phyloP scores from a whole-genome alignment of 2,329 filamentous ascomycete species.

The Curvularia spicifera region DNA sequence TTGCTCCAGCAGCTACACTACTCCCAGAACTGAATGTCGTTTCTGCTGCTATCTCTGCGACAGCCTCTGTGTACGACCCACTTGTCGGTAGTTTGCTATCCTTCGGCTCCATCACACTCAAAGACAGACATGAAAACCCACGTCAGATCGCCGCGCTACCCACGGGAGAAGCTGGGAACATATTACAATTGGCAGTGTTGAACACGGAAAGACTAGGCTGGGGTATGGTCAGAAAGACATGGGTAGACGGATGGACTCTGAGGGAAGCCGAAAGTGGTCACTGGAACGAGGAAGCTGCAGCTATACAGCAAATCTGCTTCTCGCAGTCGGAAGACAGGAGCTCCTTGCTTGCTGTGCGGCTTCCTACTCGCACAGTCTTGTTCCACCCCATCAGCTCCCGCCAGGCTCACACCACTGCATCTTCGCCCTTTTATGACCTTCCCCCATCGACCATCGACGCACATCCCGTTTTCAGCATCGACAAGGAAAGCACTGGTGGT shows the following conservation, averaged over 20 bases:
- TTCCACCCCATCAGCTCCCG: conserved; percentile 50
- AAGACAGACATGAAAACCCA: conserved; percentile 40
- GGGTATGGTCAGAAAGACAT: conserved; percentile 54
- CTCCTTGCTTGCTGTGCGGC: conserved; percentile 60
- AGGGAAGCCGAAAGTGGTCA: conserved; percentile 54
- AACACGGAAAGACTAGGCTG: conserved; percentile 63
- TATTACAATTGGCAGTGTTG: conserved; percentile 63
- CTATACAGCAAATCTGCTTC: conserved; percentile 63
- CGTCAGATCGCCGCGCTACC: conserved; percentile 43
- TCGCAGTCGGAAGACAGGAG: conserved; percentile 52
- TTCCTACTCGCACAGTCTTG: conserved; percentile 54
- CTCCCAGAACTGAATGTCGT: conserved; percentile 33
- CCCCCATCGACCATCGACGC: conserved; percentile 61
- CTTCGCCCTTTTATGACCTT: conserved; percentile 30
- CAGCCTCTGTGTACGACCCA: conserved; percentile 49
- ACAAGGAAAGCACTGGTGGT: conserved; percentile 60
- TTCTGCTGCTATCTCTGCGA: conserved; percentile 41
- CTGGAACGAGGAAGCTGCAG: conserved; percentile 63
- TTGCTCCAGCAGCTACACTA: conserved; percentile 30
- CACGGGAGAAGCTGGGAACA: conserved; percentile 64
- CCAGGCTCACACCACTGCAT: conserved; percentile 17
- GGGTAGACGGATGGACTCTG: conserved; percentile 57
- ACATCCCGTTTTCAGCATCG: conserved; percentile 63
- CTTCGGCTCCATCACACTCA: conserved; percentile 62
- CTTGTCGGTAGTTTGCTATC: conserved; percentile 57